phyloP scores from a whole-genome alignment of 257 asterid genomes.

The Solanum piurae region DNA sequence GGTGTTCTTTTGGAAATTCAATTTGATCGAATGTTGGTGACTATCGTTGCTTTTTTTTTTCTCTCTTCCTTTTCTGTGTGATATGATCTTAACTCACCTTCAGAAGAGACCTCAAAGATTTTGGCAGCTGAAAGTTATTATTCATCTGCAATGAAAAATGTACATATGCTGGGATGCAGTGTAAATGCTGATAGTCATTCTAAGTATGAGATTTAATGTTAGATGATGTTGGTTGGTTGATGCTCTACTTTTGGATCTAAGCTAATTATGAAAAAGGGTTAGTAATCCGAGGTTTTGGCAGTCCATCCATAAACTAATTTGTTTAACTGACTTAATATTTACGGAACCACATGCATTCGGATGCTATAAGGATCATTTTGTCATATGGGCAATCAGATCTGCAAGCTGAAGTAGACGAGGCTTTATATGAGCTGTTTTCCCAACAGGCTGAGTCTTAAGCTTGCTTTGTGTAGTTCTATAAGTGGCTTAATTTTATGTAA shows the following conservation, averaged over 20 bases:
- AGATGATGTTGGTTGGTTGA: background rate
- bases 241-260: background rate
- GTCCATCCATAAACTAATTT: background rate
- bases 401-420: background rate
- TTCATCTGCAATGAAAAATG: background rate
- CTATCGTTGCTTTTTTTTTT: background rate
- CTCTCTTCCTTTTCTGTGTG: background rate
- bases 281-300: background rate
- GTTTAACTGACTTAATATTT: background rate
- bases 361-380: background rate
- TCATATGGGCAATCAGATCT: background rate
- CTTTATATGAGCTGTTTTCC: background rate
- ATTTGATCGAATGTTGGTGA: background rate
- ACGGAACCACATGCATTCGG: background rate
- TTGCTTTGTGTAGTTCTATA: background rate
- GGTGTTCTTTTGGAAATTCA: background rate
- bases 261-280: background rate
- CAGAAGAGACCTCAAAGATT: background rate
- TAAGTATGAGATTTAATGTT: background rate
- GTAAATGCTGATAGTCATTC: background rate
- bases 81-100: background rate
- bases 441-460: background rate
- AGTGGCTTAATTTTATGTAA: background rate
- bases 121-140: background rate
- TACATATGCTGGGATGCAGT: background rate